Conservation (phyloP, 2,329 filamentous ascomycete species). For the Rutstroemia sp. region DNA sequence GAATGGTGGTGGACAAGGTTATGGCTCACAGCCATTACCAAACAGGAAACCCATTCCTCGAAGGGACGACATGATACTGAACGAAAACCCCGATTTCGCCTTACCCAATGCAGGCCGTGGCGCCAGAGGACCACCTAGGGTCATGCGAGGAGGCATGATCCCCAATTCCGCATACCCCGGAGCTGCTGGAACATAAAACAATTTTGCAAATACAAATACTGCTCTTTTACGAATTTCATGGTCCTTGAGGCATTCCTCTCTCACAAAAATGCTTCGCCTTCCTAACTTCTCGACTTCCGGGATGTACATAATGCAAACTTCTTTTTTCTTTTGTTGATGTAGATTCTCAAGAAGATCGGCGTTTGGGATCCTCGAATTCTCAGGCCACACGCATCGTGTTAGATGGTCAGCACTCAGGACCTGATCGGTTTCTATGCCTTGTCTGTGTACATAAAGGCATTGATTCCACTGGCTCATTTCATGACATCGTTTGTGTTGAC, state of each 20-base stretch:
- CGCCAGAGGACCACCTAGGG: conserved; percentile 16
- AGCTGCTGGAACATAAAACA: conserved; percentile 13
- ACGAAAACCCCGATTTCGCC: conserved; percentile 80
- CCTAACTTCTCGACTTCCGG: conserved; percentile 4
- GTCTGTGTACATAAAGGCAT: not conserved
- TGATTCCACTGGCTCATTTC: not conserved
- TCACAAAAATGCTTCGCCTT: conserved; percentile 4
- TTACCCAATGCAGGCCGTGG: conserved; percentile 41
- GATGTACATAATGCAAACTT: conserved; percentile 21
- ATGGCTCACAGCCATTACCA: conserved; percentile 29
- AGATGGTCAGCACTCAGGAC: not conserved
- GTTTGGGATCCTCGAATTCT: conserved; percentile 1
- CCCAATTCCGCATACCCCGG: conserved; percentile 48
- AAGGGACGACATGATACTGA: conserved; percentile 66
- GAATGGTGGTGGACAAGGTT: conserved; percentile 39
- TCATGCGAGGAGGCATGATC: conserved; percentile 33
- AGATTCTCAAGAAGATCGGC: conserved; percentile 13
- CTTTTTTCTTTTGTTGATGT: conserved; percentile 18
- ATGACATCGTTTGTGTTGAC: too few relatives aligned
- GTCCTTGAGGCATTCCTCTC: conserved; percentile 8
- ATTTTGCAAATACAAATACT: not conserved
- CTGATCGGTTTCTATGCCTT: not conserved
- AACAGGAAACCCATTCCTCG: conserved; percentile 30
- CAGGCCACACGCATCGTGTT: not conserved
- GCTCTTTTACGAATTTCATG: conserved; percentile 11